Conservation (phyloP, 2,329 filamentous ascomycete genomes). For the Aureobasidium musti region DNA sequence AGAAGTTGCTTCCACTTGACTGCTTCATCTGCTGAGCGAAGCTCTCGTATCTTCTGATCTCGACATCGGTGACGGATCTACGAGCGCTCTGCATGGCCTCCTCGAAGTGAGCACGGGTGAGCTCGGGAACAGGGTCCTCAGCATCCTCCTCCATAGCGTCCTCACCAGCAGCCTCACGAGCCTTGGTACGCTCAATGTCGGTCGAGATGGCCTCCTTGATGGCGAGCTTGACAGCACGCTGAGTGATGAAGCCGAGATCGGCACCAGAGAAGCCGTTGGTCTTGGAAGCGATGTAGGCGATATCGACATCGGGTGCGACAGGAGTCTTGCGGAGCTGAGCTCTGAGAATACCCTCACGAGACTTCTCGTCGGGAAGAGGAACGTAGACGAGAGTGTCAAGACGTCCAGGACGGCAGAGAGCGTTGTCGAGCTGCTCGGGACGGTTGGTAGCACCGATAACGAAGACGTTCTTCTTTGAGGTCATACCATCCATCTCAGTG, state of each 20-base stretch:
- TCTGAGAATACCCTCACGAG: conserved; percentile 85
- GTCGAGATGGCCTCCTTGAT: conserved; percentile 93
- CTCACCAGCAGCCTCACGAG: conserved; percentile 80
- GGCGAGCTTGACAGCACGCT: conserved; percentile 97
- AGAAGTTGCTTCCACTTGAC: conserved; percentile 83
- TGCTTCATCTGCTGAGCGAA: conserved; percentile 99
- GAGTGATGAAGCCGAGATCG: conserved; percentile 97
- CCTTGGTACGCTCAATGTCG: conserved; percentile 89
- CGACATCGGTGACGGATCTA: conserved; percentile 91
- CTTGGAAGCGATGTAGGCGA: conserved; percentile 90
- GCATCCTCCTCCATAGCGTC: conserved; percentile 79
- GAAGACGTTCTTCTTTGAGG: conserved; percentile 99
- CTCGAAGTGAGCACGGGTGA: conserved; percentile 96
- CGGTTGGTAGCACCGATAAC: conserved; percentile 99
- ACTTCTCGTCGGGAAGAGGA: conserved; percentile 87
- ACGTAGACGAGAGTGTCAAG: conserved; percentile 98
- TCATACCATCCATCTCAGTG: conserved; percentile 99
- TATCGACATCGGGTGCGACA: conserved; percentile 80
- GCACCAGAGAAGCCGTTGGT: conserved; percentile 99
- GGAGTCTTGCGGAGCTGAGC: conserved; percentile 99
- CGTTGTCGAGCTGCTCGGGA: conserved; percentile 97
- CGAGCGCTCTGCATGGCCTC: conserved; percentile 96
- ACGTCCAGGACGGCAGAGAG: conserved; percentile 96
- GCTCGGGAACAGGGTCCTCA: conserved; percentile 92
- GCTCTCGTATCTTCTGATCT: conserved; percentile 97